Evolutionary conservation across 108 stramenopile species (phyloP), one percentile per base, ranked within the genome.

Genomic region (Fistulifera solaris): DNA sequence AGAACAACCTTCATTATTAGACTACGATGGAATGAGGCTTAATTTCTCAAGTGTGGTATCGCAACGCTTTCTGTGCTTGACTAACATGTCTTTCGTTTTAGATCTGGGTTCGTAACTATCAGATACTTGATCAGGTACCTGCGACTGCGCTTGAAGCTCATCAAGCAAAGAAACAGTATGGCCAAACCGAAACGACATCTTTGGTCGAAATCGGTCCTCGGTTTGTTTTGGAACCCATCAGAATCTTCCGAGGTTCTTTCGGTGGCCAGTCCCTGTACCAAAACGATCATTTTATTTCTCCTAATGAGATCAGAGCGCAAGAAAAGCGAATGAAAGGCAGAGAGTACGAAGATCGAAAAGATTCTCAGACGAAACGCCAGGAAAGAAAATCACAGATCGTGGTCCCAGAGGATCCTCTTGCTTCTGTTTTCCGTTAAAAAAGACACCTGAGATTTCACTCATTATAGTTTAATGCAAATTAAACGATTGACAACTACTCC

Each of bases 201-300:
- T 76, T 99, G 0, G 95, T 98, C 15, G 99, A 99, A 68, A 98
- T 99, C 46, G 99, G 99, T 27, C 99, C 99, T 16, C 79, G 99
- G 12, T 97, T 98, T 67, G 96, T 99, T 14, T 80, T 98, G 40
- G 79, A 93, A 35, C 97, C 96, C 14, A 97, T 99, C 53, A 78
- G 96, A 22, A 82, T 98, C 56, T 99, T 99, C 59, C 70, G 82
- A 23, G 99, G 99, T 28, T 91, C 94, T 23, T 97, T 99, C 55
- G 94, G 95, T n/a, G 99, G 99, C 1, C 94, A 95, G 52, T 96
- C 96, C 5, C 68, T 99, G 8, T 97, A 78, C 52, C 74, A 80
- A 52, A 98, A 98, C 63, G 73, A 84, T 1, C 69, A 76, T n/a
- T 98, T 92, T 58, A 83, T 97, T 31, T 89, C 85, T 26, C 97